Evolutionary conservation across 2,329 filamentous ascomycete species (phyloP).

Genomic region (Biscogniauxia mediterranea): DNA sequence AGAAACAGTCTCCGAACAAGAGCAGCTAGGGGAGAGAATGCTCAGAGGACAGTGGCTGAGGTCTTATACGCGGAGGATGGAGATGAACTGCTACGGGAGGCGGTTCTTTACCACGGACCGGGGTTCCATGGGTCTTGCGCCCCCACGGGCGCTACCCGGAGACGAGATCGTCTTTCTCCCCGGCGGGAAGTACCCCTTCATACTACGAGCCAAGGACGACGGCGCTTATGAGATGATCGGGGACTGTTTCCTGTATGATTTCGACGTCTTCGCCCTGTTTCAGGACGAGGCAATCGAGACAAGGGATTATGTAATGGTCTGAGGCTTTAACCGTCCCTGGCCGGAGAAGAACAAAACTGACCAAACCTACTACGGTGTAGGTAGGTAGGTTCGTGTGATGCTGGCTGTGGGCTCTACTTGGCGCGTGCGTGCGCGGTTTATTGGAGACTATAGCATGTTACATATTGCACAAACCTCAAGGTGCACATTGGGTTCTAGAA

Average conservation of each 20-base stretch:
- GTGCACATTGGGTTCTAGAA: too few relatives aligned
- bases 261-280: constrained; percentile 13
- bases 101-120: constrained; percentile 12
- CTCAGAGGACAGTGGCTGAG: not conserved
- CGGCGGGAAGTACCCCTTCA: constrained; percentile 14
- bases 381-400: too few relatives aligned
- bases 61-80: constrained; percentile 9
- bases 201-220: constrained; percentile 8
- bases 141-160: constrained; percentile 4
- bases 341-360: not conserved
- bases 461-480: too few relatives aligned
- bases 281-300: constrained; percentile 2
- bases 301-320: constrained; percentile 5
- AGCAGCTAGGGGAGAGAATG: not conserved
- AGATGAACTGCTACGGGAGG: constrained; percentile 11
- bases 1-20: not conserved
- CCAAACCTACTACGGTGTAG: too few relatives aligned
- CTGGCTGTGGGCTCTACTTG: not conserved
- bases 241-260: constrained; percentile 16
- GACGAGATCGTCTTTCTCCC: constrained; percentile 15
- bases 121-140: constrained; percentile 16
- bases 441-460: too few relatives aligned
- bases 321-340: not conserved
- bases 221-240: constrained; percentile 13
- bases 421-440: too few relatives aligned